Percentiles rank a stretch among this genome's conserved stretches.
phyloP scores from a whole-genome alignment of 2,329 filamentous ascomycete species.

The Fusarium domesticum region DNA sequence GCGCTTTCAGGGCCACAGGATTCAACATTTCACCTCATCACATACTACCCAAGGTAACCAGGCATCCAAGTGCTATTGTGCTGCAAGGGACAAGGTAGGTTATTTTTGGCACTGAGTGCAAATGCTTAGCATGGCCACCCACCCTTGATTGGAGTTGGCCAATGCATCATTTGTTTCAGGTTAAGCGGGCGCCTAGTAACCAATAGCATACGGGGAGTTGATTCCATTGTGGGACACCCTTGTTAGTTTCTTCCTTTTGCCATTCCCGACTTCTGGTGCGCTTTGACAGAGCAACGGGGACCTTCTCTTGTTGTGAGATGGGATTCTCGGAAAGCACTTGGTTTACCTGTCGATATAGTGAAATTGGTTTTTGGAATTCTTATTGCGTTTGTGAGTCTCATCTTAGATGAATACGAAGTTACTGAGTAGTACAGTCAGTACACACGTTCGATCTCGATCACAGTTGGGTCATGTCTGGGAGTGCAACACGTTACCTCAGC shows the following conservation, averaged over 20 bases:
- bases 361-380: too few species aligned
- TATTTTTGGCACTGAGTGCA: background rate
- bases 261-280: background rate
- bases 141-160: slow-evolving; percentile 25
- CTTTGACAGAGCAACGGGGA: background rate
- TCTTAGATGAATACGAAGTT: too few species aligned
- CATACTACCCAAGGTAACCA: too few species aligned
- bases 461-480: too few species aligned
- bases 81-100: slow-evolving; percentile 1
- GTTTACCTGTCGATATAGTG: too few species aligned
- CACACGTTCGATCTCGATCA: too few species aligned
- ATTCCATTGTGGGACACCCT: slow-evolving; percentile 12
- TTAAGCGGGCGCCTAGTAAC: slow-evolving; percentile 32
- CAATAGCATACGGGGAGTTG: slow-evolving; percentile 23
- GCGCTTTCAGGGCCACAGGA: background rate
- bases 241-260: slow-evolving; percentile 1
- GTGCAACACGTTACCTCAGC: too few species aligned
- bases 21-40: too few species aligned
- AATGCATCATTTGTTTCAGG: slow-evolving; percentile 37
- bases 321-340: background rate
- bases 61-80: background rate
- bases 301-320: background rate
- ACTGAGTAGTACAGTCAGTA: too few species aligned
- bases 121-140: slow-evolving; percentile 7
- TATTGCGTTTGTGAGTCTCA: too few species aligned